Conservation (phyloP, 768 basidiomycete species). For the Crucibulum laeve region DNA sequence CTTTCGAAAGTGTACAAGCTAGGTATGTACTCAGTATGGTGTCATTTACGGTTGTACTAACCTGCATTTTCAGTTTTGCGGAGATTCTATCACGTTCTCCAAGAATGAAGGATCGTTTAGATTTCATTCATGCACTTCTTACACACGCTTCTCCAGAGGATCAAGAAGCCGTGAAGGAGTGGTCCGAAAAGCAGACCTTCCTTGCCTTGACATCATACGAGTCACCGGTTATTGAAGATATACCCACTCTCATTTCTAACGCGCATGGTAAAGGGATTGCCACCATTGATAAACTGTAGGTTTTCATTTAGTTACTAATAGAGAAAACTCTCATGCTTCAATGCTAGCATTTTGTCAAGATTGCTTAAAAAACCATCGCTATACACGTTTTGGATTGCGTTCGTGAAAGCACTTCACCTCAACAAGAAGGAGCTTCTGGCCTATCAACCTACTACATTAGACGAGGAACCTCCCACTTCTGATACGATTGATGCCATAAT, state of each 20-base stretch:
- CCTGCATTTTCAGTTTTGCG: slow-evolving; percentile 14
- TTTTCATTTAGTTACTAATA: not conserved
- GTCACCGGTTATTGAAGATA: slow-evolving; percentile 11
- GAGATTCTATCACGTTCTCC: slow-evolving; percentile 9
- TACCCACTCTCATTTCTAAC: slow-evolving; percentile 18
- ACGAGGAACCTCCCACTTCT: not conserved
- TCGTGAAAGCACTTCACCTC: slow-evolving; percentile 17
- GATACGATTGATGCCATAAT: slow-evolving; percentile 1
- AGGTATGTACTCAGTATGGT: slow-evolving; percentile 16
- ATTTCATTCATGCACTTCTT: slow-evolving; percentile 15
- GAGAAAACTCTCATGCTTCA: not conserved
- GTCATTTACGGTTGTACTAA: too few relatives aligned
- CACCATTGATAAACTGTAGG: slow-evolving; percentile 17
- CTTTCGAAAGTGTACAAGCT: slow-evolving; percentile 15
- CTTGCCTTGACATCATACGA: slow-evolving; percentile 16
- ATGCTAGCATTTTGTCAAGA: slow-evolving; percentile 18
- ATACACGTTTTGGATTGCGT: slow-evolving; percentile 17
- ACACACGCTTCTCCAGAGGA: slow-evolving; percentile 9
- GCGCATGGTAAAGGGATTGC: slow-evolving; percentile 12
- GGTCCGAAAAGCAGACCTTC: slow-evolving; percentile 14
- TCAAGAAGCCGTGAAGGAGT: slow-evolving; percentile 6
- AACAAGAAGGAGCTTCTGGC: slow-evolving; percentile 9
- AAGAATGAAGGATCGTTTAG: slow-evolving; percentile 11
- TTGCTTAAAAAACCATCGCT: slow-evolving; percentile 11
- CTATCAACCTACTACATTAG: not conserved